A percentile compares a stretch with the other conserved stretches of the same genome.
phyloP scores from a whole-genome alignment of 805 yeast genomes.

The Tetrapisispora fleetii region DNA sequence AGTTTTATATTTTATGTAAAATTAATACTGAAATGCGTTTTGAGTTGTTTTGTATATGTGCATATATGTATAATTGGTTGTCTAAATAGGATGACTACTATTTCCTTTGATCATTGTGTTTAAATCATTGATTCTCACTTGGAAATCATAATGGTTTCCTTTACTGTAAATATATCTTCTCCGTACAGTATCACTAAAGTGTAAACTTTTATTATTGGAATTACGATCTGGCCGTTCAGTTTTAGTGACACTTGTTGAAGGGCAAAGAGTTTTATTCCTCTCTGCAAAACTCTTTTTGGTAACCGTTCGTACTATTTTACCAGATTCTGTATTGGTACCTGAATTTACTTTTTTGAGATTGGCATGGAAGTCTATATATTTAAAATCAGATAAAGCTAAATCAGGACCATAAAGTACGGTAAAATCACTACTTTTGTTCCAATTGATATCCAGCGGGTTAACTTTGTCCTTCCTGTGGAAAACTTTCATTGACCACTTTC shows the following conservation, averaged over 20 bases:
- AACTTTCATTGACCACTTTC: slow-evolving; percentile 87
- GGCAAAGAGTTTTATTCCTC: neutral
- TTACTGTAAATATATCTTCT: slow-evolving; percentile 19
- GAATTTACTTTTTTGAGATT: neutral
- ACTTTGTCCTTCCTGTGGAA: slow-evolving; percentile 53
- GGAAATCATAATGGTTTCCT: slow-evolving; percentile 15
- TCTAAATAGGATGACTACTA: neutral
- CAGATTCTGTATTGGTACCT: neutral
- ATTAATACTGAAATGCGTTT: neutral
- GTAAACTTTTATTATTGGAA: slow-evolving; percentile 9
- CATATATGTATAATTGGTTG: neutral
- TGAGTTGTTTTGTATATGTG: neutral
- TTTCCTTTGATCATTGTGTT: neutral
- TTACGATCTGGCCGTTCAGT: neutral
- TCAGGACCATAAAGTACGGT: slow-evolving; percentile 93
- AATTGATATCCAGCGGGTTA: slow-evolving; percentile 76
- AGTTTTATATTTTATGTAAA: neutral
- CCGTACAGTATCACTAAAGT: slow-evolving; percentile 14
- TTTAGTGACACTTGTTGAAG: neutral
- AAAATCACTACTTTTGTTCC: slow-evolving; percentile 92
- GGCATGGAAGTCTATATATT: neutral
- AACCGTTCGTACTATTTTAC: neutral
- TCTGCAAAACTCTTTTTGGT: neutral
- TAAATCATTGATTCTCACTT: slow-evolving; percentile 18
- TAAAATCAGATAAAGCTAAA: slow-evolving; percentile 6